Percentiles rank a stretch among this genome's conserved stretches.
Conservation (phyloP, 768 basidiomycete species). For the Naganishia vaughanmartiniae region DNA sequence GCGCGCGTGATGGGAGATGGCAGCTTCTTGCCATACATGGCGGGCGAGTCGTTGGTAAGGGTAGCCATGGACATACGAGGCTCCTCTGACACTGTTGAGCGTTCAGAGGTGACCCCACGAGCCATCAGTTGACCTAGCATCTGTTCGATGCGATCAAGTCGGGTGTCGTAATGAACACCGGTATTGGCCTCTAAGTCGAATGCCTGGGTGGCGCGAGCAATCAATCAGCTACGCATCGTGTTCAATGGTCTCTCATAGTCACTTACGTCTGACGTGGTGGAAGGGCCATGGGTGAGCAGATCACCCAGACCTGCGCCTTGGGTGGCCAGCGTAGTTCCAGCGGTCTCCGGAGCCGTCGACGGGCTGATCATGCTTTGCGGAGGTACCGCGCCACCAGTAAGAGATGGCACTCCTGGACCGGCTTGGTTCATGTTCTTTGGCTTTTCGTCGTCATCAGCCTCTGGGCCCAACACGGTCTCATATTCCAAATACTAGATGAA, state of each 20-base stretch:
- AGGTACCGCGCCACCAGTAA: conserved; percentile 22
- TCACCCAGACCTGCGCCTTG: conserved; percentile 49
- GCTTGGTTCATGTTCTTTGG: conserved; percentile 19
- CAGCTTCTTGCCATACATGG: conserved; percentile 4
- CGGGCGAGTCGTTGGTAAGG: conserved; percentile 19
- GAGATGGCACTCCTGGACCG: conserved; percentile 20
- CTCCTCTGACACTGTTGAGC: neutral
- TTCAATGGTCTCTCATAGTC: neutral
- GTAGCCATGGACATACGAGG: conserved; percentile 21
- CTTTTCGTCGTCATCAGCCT: conserved; percentile 31
- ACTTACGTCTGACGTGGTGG: conserved; percentile 29
- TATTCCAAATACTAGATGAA: conserved; percentile 44
- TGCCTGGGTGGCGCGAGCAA: neutral
- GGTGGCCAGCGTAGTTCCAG: conserved; percentile 38
- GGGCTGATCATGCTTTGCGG: conserved; percentile 4
- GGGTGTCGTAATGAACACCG: conserved; percentile 31
- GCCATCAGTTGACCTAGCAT: conserved; percentile 34
- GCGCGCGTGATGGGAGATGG: neutral
- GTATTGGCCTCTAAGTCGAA: conserved; percentile 33
- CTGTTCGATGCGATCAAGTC: conserved; percentile 42
- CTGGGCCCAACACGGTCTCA: conserved; percentile 50
- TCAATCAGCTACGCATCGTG: conserved; percentile 32
- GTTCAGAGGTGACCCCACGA: neutral
- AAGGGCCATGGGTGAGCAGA: conserved; percentile 42
- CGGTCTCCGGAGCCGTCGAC: conserved; percentile 12